Base-by-base conservation (phyloP, 306 rosid species). In the Quercus suber region DNA sequence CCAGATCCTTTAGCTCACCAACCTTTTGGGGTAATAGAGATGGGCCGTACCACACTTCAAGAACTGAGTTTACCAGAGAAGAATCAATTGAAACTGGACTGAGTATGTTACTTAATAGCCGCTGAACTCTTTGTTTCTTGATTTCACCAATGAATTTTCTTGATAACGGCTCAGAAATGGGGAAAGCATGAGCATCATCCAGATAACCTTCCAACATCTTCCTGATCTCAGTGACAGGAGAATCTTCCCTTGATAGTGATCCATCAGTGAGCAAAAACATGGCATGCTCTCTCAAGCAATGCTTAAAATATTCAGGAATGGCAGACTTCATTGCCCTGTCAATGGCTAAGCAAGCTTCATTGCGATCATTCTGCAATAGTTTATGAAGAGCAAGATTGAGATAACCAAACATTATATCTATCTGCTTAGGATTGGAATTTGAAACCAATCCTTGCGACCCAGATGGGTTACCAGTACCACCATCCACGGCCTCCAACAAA, bases 121-220 rank as follows among this genome's bases (percentile, higher is more conserved):
- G 89, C 58, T 78, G 91, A 27, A 89, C 88, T 89, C 97, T 91
- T 73, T 90, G 92, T 86, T 84, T 95, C 87, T 90, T 95, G 83
- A 92, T 81, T 73, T 61, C 64, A 52, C 83, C 77, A 56, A 90
- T 51, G 87, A 91, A 92, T 45, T 84, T 88, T 84, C 94, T 90
- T 3, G 98, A 82, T 73, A 95, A 84, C 41, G 88, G 88, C 77
- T 81, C 79, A 52, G 90, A 81, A 30, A 74, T 75, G 63, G 81
- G 81, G 75, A 85, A 77, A 49, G 64, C 84, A 73, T 71, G 83
- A 25, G 85, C 82, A 73, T 84, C 83, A 83, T 87, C 89, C 19
- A 73, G 73, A 82, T 86, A 88, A 61, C 78, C 70, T 80, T 88
- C 90, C 80, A 94, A 86, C n/a, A 89, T 83, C 82, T 81, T 88